These are phyloP conservation scores for Sungouiozyma intestinalis DNA, from an alignment of 805 yeast genomes.

Conservation along the genomic window DNA sequence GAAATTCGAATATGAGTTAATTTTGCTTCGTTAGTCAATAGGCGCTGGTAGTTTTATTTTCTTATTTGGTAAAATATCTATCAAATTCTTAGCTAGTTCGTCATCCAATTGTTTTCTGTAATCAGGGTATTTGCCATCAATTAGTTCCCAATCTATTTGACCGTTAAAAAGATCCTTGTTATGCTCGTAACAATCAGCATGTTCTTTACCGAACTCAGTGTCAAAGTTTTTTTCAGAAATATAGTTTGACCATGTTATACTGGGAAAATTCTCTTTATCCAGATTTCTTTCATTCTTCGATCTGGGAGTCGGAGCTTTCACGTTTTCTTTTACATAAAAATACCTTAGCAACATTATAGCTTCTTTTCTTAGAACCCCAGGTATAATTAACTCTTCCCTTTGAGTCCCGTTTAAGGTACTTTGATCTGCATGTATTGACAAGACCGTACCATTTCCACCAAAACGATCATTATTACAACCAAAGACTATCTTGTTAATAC, in stretches of 20 bases:
- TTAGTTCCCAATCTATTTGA: constrained; percentile 19
- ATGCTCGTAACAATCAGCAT: constrained; percentile 9
- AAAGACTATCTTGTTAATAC: constrained; percentile 62
- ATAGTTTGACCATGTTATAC: constrained; percentile 45
- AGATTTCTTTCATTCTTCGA: constrained; percentile 58
- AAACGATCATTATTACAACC: constrained; percentile 94
- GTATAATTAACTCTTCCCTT: constrained; percentile 35
- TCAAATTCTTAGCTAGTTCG: background rate
- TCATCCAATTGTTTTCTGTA: background rate
- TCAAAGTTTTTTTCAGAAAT: constrained; percentile 35
- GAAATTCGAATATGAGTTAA: background rate
- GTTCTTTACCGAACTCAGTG: constrained; percentile 2
- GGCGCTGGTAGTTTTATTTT: background rate
- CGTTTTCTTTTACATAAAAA: constrained; percentile 80
- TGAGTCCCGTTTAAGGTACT: constrained; percentile 12
- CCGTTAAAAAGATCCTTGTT: constrained; percentile 12
- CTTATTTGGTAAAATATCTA: background rate
- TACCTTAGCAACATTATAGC: constrained; percentile 72
- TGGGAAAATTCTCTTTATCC: constrained; percentile 48
- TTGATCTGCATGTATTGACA: constrained; percentile 43
- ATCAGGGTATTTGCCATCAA: constrained; percentile 7
- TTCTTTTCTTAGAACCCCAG: constrained; percentile 72
- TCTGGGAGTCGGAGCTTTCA: constrained; percentile 73
- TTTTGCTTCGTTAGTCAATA: background rate
- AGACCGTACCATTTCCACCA: constrained; percentile 92